Percentiles rank a stretch among this genome's conserved stretches.
These are phyloP conservation scores for Zea luxurians DNA, from an alignment of 176 grass and related monocot species.

Conservation along the genomic window DNA sequence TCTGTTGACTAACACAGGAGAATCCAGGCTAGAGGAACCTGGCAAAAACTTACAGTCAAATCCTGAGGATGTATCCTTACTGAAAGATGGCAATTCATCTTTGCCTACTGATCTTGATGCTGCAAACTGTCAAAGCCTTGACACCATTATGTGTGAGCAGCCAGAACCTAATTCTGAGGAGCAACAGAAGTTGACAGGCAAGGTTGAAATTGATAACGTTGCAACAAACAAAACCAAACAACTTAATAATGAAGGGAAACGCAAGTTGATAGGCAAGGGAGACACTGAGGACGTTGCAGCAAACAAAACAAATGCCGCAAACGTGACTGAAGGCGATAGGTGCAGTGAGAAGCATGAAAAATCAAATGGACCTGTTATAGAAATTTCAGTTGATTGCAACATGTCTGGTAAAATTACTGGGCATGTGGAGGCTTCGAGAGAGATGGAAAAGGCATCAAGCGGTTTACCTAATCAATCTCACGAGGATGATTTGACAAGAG, in stretches of 20 bases:
- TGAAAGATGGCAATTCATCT: conserved; percentile 29
- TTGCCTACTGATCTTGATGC: conserved; percentile 18
- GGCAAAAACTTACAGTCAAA: conserved; percentile 36
- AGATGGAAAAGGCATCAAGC: conserved; percentile 4
- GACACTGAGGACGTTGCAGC: conserved; percentile 26
- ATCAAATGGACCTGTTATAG: conserved; percentile 31
- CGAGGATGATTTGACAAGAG: conserved; percentile 18
- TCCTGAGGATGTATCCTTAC: background rate
- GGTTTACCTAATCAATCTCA: conserved; percentile 21
- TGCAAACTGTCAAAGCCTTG: conserved; percentile 14
- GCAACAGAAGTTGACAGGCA: conserved; percentile 19
- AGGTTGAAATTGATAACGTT: conserved; percentile 11
- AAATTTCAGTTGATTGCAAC: conserved; percentile 22
- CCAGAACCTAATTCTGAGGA: conserved; percentile 21
- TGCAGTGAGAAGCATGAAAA: background rate
- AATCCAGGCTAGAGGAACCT: background rate
- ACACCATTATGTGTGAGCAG: background rate
- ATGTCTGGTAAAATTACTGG: conserved; percentile 31
- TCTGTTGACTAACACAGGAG: conserved; percentile 20
- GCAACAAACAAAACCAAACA: conserved; percentile 36
- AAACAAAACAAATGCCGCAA: conserved; percentile 33
- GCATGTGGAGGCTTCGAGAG: conserved; percentile 15
- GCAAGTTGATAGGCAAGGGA: conserved; percentile 13
- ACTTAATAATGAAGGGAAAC: conserved; percentile 4
- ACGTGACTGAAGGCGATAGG: conserved; percentile 24